These are phyloP conservation scores for Stereocaulon alpinum DNA, from an alignment of 495 filamentous ascomycete genomes.

Conservation along the genomic window DNA sequence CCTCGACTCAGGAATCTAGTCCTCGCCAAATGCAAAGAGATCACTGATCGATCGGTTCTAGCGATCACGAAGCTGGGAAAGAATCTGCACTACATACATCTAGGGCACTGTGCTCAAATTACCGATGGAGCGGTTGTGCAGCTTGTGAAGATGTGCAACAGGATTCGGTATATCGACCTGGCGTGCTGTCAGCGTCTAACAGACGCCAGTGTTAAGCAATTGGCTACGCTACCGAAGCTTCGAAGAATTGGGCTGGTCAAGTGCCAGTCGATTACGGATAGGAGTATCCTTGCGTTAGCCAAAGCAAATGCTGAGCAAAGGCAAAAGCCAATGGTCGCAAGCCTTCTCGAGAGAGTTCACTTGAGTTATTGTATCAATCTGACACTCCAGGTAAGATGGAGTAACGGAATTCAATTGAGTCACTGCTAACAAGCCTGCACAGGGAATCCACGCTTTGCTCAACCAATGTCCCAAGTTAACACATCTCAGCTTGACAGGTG, in stretches of 20 bases:
- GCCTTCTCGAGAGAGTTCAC: slow-evolving; percentile 83
- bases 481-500: slow-evolving; percentile 92
- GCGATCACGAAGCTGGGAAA: slow-evolving; percentile 85
- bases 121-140: slow-evolving; percentile 77
- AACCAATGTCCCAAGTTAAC: slow-evolving; percentile 88
- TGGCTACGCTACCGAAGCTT: slow-evolving; percentile 83
- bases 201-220: slow-evolving; percentile 70
- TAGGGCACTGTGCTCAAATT: slow-evolving; percentile 87
- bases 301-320: slow-evolving; percentile 37
- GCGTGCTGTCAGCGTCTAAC: slow-evolving; percentile 90
- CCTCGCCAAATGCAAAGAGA: slow-evolving; percentile 82
- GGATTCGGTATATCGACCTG: slow-evolving; percentile 94
- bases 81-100: slow-evolving; percentile 90
- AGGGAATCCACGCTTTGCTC: slow-evolving; percentile 86
- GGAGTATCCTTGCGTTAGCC: slow-evolving; percentile 75
- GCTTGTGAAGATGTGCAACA: slow-evolving; percentile 75
- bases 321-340: slow-evolving; percentile 39
- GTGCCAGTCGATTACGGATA: slow-evolving; percentile 78
- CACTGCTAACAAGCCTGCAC: slow-evolving; percentile 16
- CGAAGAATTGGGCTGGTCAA: slow-evolving; percentile 93
- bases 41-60: slow-evolving; percentile 81
- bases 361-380: slow-evolving; percentile 87
- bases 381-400: slow-evolving; percentile 57
- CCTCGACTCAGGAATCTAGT: slow-evolving; percentile 88
- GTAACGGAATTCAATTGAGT: slow-evolving; percentile 8